Evolutionary conservation across 2,329 filamentous ascomycete species (phyloP).

Genomic region (Neofusicoccum kwambonambiense): DNA sequence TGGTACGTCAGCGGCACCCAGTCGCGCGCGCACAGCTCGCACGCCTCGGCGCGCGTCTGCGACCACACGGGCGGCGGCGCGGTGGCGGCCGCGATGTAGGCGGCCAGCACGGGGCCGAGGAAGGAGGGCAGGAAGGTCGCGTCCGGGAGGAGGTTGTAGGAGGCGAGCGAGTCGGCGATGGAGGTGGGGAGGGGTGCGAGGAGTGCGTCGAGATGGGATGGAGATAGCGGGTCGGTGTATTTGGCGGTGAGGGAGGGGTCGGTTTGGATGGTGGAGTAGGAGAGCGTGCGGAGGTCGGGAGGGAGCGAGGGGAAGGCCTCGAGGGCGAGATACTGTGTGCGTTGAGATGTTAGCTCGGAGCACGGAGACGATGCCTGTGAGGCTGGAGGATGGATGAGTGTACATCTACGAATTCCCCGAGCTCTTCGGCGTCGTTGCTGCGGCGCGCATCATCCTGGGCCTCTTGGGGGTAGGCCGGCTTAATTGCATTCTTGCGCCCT

Average conservation of each 20-base stretch:
- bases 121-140: constrained; percentile 49
- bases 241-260: constrained; percentile 49
- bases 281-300: constrained; percentile 57
- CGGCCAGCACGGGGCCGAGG: constrained; percentile 61
- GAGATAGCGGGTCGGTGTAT: constrained; percentile 59
- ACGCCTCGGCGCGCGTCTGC: constrained; percentile 56
- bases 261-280: constrained; percentile 57
- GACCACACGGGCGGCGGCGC: constrained; percentile 64
- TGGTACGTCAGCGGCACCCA: constrained; percentile 81
- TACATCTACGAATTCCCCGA: constrained; percentile 76
- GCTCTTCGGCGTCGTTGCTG: constrained; percentile 58
- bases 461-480: constrained; percentile 19
- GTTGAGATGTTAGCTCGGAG: not conserved
- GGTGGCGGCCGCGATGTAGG: constrained; percentile 60
- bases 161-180: constrained; percentile 64
- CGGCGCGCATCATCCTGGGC: constrained; percentile 15
- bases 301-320: constrained; percentile 69
- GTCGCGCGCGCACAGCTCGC: constrained; percentile 73
- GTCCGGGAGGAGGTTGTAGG: constrained; percentile 62
- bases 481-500: constrained; percentile 40
- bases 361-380: not conserved
- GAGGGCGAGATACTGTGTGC: constrained; percentile 63
- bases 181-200: constrained; percentile 57
- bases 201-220: constrained; percentile 50
- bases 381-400: constrained; percentile 3